Percentiles rank a stretch among this genome's conserved stretches.
Conservation (phyloP, 2,329 filamentous ascomycete species). For the Macrophomina tecta region DNA sequence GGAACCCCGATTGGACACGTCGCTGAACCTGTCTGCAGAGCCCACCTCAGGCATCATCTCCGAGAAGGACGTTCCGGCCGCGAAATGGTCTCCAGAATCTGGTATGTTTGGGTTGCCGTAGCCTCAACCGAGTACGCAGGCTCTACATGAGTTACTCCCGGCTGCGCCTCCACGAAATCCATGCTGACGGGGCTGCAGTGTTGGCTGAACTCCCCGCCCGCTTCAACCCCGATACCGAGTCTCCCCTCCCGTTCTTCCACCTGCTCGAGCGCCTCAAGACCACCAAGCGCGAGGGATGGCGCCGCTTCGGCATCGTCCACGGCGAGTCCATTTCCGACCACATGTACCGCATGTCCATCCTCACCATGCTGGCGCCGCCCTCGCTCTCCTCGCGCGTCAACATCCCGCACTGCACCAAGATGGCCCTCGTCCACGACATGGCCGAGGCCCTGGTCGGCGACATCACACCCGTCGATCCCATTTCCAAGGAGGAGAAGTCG, state of each 20-base stretch:
- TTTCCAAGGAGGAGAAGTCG: constrained; percentile 86
- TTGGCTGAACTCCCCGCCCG: constrained; percentile 67
- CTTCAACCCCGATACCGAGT: constrained; percentile 66
- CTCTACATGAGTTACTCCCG: constrained; percentile 15
- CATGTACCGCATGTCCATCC: constrained; percentile 99
- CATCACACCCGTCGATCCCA: constrained; percentile 89
- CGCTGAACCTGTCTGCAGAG: constrained; percentile 32
- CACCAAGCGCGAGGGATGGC: constrained; percentile 95
- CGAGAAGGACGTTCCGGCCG: constrained; percentile 34
- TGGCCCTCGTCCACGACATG: constrained; percentile 98
- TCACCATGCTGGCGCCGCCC: constrained; percentile 88
- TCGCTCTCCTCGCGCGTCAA: constrained; percentile 75
- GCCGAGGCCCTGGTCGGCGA: constrained; percentile 93
- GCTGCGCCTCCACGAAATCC: not conserved
- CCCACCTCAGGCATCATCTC: constrained; percentile 45
- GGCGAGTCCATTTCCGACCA: constrained; percentile 96
- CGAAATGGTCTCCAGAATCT: constrained; percentile 51
- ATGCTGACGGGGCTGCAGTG: constrained; percentile 51
- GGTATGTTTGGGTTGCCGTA: constrained; percentile 46
- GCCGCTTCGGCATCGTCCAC: constrained; percentile 75
- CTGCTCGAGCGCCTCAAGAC: constrained; percentile 93
- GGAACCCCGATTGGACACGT: not conserved
- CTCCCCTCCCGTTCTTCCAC: constrained; percentile 92
- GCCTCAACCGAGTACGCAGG: constrained; percentile 21
- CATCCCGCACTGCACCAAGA: constrained; percentile 83